These are phyloP conservation scores for Hyparrhenia diplandra DNA, from an alignment of 176 grass and related monocot genomes.

Conservation along the genomic window DNA sequence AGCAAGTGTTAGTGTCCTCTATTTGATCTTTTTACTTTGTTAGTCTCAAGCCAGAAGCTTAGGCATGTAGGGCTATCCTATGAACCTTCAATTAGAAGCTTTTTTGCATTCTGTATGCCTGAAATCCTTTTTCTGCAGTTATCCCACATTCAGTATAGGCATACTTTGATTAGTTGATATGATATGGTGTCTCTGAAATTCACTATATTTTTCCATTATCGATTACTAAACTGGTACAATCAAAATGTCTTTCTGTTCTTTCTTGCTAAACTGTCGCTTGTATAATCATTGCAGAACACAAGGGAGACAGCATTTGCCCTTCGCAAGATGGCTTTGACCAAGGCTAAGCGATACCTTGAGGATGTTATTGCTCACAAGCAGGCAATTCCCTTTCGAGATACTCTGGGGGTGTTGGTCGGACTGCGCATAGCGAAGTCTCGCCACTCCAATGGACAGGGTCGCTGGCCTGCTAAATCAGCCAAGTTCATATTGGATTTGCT, in stretches of 20 bases:
- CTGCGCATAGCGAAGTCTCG: conserved; percentile 72
- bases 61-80: background rate
- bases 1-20: background rate
- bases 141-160: background rate
- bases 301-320: conserved; percentile 69
- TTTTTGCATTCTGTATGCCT: background rate
- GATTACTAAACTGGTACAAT: background rate
- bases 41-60: background rate
- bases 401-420: conserved; percentile 75
- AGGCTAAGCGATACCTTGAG: conserved; percentile 87
- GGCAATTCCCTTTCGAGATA: conserved; percentile 80
- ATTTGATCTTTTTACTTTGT: background rate
- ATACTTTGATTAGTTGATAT: background rate
- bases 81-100: background rate
- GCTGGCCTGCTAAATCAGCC: conserved; percentile 79
- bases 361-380: conserved; percentile 95
- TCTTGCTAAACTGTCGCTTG: background rate
- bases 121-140: background rate
- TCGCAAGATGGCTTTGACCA: conserved; percentile 51
- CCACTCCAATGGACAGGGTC: conserved; percentile 79
- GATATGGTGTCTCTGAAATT: background rate
- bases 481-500: conserved; percentile 75
- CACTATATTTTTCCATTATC: background rate
- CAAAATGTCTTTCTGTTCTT: background rate
- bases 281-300: conserved; percentile 50